Conservation (phyloP, 2,329 filamentous ascomycete genomes). For the Beauveria scarabaeidicola region DNA sequence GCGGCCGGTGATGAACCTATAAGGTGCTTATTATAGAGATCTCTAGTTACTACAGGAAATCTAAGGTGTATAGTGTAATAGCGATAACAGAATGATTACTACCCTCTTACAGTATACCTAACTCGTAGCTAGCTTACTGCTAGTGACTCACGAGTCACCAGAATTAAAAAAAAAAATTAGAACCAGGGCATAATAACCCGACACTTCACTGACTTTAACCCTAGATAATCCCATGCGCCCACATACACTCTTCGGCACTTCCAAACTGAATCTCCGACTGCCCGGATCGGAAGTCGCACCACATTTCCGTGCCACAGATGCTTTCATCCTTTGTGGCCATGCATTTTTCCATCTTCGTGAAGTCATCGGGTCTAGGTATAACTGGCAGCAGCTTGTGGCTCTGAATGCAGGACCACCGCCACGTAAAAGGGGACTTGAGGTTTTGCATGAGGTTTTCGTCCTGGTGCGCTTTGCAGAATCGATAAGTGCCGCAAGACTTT, state of each 20-base stretch:
- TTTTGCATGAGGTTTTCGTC: too few relatives aligned
- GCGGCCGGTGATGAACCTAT: neutral
- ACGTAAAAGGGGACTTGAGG: neutral
- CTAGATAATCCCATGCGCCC: neutral
- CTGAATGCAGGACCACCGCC: neutral
- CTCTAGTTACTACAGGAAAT: too few relatives aligned
- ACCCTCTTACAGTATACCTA: too few relatives aligned
- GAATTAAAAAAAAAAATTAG: too few relatives aligned
- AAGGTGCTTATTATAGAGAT: too few relatives aligned
- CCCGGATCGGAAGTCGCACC: neutral
- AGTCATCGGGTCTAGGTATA: neutral
- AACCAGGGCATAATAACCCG: too few relatives aligned
- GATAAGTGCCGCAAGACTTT: neutral
- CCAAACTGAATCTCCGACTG: neutral
- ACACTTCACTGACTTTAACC: neutral
- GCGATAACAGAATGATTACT: too few relatives aligned
- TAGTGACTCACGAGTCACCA: too few relatives aligned
- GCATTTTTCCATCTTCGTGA: neutral
- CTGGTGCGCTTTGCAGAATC: neutral
- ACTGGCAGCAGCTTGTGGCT: neutral
- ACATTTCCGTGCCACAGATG: neutral
- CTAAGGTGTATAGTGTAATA: too few relatives aligned
- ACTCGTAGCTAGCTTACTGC: too few relatives aligned
- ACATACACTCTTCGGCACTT: neutral
- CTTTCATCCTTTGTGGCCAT: neutral